Evolutionary conservation across 179 eudicot genomes (phyloP).

Genomic region (Silene noctiflora): DNA sequence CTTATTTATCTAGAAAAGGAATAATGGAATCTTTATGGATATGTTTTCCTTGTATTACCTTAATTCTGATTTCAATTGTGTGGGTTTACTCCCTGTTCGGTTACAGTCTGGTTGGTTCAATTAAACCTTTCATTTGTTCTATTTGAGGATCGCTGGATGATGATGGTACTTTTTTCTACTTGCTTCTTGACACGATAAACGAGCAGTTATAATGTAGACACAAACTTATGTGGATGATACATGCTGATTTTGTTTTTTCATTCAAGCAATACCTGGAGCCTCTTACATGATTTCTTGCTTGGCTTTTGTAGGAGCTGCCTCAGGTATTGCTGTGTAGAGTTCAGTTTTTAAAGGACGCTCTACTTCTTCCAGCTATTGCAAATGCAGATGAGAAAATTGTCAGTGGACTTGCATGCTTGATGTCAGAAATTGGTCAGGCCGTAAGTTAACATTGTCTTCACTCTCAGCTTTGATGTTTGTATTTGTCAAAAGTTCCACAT

Average conservation of each 20-base stretch:
- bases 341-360: slow-evolving; percentile 75
- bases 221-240: too few species aligned
- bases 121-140: background rate
- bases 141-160: background rate
- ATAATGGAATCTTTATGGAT: background rate
- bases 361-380: slow-evolving; percentile 80
- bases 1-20: background rate
- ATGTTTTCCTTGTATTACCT: background rate
- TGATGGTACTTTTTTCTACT: background rate
- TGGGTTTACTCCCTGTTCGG: background rate
- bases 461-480: background rate
- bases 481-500: background rate
- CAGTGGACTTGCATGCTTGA: slow-evolving; percentile 81
- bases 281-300: slow-evolving; percentile 13
- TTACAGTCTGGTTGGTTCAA: slow-evolving; percentile 5
- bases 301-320: slow-evolving; percentile 63
- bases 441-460: slow-evolving; percentile 48
- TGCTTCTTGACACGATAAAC: too few species aligned
- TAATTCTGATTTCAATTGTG: slow-evolving; percentile 9
- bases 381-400: slow-evolving; percentile 79
- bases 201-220: too few species aligned
- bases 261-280: slow-evolving; percentile 5
- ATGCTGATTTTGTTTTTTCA: background rate
- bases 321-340: slow-evolving; percentile 74
- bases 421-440: slow-evolving; percentile 99